These are phyloP conservation scores for Chenopodium suecicum DNA, from an alignment of 148 eudicot genomes.

Conservation along the genomic window DNA sequence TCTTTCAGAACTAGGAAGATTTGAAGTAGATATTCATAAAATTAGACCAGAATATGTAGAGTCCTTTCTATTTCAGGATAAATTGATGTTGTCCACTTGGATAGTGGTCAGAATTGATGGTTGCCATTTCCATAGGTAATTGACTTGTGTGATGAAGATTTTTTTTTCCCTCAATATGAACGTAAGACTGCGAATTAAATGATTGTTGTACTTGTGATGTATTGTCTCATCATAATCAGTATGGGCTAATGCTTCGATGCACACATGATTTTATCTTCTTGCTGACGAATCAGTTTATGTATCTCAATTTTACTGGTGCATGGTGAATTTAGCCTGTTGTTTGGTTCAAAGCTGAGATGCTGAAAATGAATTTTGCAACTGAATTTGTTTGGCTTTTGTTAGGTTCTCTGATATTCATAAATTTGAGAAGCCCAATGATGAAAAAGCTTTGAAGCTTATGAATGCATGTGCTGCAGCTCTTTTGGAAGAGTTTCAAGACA, in stretches of 20 bases:
- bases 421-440: slow-evolving; percentile 96
- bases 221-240: background rate
- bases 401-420: slow-evolving; percentile 88
- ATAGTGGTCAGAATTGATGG: slow-evolving; percentile 91
- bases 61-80: slow-evolving; percentile 55
- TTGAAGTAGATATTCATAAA: slow-evolving; percentile 50
- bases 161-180: background rate
- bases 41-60: slow-evolving; percentile 61
- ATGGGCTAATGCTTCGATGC: background rate
- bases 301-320: slow-evolving; percentile 1
- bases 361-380: slow-evolving; percentile 32
- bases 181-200: background rate
- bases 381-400: slow-evolving; percentile 36
- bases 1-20: slow-evolving; percentile 55
- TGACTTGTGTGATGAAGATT: background rate
- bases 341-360: slow-evolving; percentile 22
- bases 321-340: slow-evolving; percentile 10
- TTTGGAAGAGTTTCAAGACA: slow-evolving; percentile 64
- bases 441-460: slow-evolving; percentile 84
- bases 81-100: slow-evolving; percentile 77
- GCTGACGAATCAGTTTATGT: background rate
- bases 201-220: background rate
- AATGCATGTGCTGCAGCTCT: slow-evolving; percentile 87
- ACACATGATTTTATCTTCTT: background rate
- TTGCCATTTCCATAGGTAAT: slow-evolving; percentile 83